Base-by-base conservation (phyloP, 139 green algal genomes). In the Chlorella sp. region DNA sequence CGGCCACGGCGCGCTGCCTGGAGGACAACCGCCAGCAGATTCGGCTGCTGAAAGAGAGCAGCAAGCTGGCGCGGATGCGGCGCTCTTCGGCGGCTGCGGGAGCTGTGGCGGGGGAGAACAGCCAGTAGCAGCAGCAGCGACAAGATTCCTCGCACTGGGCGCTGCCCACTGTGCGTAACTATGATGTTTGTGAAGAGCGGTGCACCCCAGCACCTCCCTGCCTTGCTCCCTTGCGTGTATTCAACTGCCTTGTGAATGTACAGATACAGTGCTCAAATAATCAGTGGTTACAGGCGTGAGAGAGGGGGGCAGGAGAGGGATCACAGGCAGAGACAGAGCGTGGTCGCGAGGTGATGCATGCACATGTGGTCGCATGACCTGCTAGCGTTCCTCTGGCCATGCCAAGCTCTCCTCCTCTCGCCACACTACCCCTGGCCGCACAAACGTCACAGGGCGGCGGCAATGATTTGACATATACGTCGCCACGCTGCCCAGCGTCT, bases 21-120 rank as follows among this genome's bases (percentile, higher is more conserved):
- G 86, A 89, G 66, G 90, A 91, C 81, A 73, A 89, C 61, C 34
- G 48, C 15, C 90, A 92, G 61, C 87, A 92, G 66, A 89, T 92
- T 61, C 69, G 85, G 66, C 69, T 92, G 81, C 87, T 92, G 76
- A 78, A 89, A 28, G 90, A 92, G 82, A 60, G 37, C 37, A 69
- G 75, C 73, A 86, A 84, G 34, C 84, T 92, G 66, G 82, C 86
- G 48, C 64, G 73, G 34, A 26, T 92, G 69, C 82, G 89, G 53
- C 81, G 81, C 37, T 32, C 42, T 30, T 68, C 79, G 28, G 48
- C 79, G 42, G 42, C 34, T 15, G 16, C 30, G 64, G 64, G 21
- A 28, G 64, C 64, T 14, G 11, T 18, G 64, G 64, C 64, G 24
- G 64, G 64, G 21, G 64, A 71, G 22, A 71, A 18, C 64, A 14